phyloP scores from a whole-genome alignment of 345 rosid genomes.

The Triadica sebifera region DNA sequence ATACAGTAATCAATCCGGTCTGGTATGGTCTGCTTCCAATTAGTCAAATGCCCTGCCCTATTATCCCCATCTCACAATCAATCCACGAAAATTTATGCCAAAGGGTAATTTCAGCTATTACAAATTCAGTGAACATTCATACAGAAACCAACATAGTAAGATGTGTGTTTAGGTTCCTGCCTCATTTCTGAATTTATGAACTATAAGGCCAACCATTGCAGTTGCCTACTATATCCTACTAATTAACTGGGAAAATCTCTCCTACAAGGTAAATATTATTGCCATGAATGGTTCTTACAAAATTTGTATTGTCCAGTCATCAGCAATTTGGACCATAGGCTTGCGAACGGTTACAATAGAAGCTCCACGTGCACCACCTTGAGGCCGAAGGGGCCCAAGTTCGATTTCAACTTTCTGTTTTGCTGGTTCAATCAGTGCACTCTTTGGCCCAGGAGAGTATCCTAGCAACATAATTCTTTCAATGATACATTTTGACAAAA shows the following conservation, averaged over 20 bases:
- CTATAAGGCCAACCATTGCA: background rate
- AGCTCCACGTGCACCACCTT: constrained; percentile 34
- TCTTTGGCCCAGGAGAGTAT: constrained; percentile 41
- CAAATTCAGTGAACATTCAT: too few relatives aligned
- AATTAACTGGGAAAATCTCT: background rate
- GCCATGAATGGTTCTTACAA: constrained; percentile 31
- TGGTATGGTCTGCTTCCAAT: too few relatives aligned
- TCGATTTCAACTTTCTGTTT: constrained; percentile 59
- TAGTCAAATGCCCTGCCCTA: too few relatives aligned
- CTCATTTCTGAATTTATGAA: background rate
- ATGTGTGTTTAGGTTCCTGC: background rate
- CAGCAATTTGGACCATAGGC: constrained; percentile 70
- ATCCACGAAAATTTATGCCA: too few relatives aligned
- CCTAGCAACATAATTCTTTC: constrained; percentile 88
- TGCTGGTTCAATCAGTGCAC: constrained; percentile 64
- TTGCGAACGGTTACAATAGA: constrained; percentile 69
- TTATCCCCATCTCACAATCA: too few relatives aligned
- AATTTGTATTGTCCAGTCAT: constrained; percentile 78
- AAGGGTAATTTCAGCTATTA: too few relatives aligned
- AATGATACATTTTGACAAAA: constrained; percentile 52
- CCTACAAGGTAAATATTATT: background rate
- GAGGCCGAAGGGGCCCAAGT: constrained; percentile 57
- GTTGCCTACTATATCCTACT: background rate
- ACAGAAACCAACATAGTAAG: too few relatives aligned
- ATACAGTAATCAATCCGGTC: too few relatives aligned